A percentile compares a stretch with the other conserved stretches of the same genome.
Conservation (phyloP, 176 grass and related monocot species). For the Rhynchospora pubera region DNA sequence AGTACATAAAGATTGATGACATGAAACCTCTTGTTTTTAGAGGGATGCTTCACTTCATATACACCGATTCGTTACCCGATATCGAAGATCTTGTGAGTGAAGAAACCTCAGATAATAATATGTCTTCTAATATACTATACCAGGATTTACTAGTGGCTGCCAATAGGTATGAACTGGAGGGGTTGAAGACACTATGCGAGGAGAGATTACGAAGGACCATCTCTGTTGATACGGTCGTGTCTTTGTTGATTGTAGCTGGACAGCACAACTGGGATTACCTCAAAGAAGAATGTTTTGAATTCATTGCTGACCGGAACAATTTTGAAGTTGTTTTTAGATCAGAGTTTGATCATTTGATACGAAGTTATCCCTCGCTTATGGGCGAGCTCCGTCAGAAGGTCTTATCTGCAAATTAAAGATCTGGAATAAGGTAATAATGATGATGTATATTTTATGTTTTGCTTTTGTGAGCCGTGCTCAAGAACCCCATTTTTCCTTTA, state of each 20-base stretch:
- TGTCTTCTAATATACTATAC: not conserved
- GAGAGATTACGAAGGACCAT: not conserved
- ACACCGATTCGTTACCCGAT: constrained; percentile 21
- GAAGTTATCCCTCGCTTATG: no score
- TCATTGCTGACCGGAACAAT: not conserved
- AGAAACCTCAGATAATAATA: not conserved
- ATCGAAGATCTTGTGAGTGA: constrained; percentile 1
- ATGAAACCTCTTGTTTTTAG: constrained; percentile 29
- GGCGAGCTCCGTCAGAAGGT: no score
- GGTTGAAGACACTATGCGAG: constrained; percentile 27
- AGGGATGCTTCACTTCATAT: constrained; percentile 38
- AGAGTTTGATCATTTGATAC: no score
- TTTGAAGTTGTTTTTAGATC: no score
- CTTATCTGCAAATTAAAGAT: no score
- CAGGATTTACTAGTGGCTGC: constrained; percentile 21
- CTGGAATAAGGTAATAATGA: no score
- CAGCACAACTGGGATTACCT: not conserved
- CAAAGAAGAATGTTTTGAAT: constrained; percentile 22
- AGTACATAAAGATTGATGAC: not conserved
- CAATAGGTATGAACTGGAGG: constrained; percentile 20
- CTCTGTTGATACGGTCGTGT: constrained; percentile 12
- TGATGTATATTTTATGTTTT: no score
- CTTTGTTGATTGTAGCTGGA: constrained; percentile 22
- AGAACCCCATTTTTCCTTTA: no score
- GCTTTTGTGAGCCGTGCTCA: no score